Percentiles rank a stretch among this genome's conserved stretches.
These are phyloP conservation scores for Penicillium brevicompactum DNA, from an alignment of 2,329 filamentous ascomycete genomes.

Conservation along the genomic window DNA sequence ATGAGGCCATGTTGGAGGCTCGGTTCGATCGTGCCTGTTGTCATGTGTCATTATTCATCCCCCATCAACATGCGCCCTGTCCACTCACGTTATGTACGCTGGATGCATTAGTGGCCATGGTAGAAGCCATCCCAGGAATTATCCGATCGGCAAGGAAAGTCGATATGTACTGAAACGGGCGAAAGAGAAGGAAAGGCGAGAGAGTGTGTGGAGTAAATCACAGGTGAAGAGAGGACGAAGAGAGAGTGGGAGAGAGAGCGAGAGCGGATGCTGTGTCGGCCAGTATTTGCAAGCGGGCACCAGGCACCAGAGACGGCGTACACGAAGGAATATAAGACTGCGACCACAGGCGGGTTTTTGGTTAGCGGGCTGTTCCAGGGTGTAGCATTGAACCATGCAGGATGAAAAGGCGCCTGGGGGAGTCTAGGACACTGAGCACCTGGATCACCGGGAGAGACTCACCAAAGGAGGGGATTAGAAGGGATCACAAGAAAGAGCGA, in stretches of 20 bases:
- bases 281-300: conserved; percentile 35
- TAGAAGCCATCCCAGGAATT: conserved; percentile 35
- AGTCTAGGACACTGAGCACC: not conserved
- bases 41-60: conserved; percentile 11
- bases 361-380: conserved; percentile 16
- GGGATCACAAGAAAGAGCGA: conserved; percentile 22
- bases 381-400: not conserved
- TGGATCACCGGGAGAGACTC: conserved; percentile 11
- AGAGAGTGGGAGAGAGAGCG: conserved; percentile 9
- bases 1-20: conserved; percentile 43
- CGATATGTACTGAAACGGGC: conserved; percentile 30
- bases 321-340: conserved; percentile 31
- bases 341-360: conserved; percentile 8
- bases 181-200: conserved; percentile 14
- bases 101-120: conserved; percentile 39
- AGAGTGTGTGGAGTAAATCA: conserved; percentile 20
- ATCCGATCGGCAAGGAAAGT: conserved; percentile 16
- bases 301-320: conserved; percentile 33
- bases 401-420: not conserved
- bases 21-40: conserved; percentile 36
- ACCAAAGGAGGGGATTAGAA: conserved; percentile 26
- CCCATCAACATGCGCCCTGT: not conserved
- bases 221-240: conserved; percentile 6
- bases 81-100: conserved; percentile 42
- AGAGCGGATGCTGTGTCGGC: conserved; percentile 20